Base-by-base conservation (phyloP, 306 rosid species). In the Alnus rubra region DNA sequence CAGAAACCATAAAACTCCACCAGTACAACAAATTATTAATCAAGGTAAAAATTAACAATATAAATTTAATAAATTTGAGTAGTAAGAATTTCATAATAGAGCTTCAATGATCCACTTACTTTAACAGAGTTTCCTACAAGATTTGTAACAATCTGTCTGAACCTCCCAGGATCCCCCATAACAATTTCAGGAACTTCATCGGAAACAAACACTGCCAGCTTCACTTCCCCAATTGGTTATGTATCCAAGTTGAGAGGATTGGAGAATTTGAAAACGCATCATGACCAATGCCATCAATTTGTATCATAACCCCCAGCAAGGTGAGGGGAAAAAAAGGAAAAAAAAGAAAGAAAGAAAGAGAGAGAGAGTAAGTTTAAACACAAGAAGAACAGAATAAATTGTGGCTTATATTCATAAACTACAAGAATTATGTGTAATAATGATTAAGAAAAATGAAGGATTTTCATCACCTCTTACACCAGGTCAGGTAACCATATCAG, bases 71-170 rank as follows among this genome's bases (percentile, higher is more conserved):
- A 12, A 42, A 39, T 28, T 1, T 55, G 11, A 18, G 48, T 42
- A 73, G 69, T 54, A 13, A n/a, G 53, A 39, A 33, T 76, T 18
- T 28, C 55, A 31, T 15, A 69, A 39, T 7, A 48, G 71, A 80
- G 3, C 62, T 56, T 2, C 71, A 79, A 80, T 55, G 58, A 39
- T 65, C 9, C 73, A 78, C 97, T 82, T 84, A 93, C 99, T 84
- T 96, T 96, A 75, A 96, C 93, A 52, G 99, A 96, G 91, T 96
- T 96, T 54, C 97, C 97, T 60, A 96, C 99, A 75, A 96, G 98
- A 86, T 96, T 96, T 77, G 98, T 96, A 55, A 96, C 82, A 45
- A 96, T 93, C 81, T 96, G 99, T 78, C 99, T 88, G 91, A 96
- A 96, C 86, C 99, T 87, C 82, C 99, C 97, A 0, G 98, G 97